phyloP scores from a whole-genome alignment of 1,139 yeast species.

The Pichia sp. region DNA sequence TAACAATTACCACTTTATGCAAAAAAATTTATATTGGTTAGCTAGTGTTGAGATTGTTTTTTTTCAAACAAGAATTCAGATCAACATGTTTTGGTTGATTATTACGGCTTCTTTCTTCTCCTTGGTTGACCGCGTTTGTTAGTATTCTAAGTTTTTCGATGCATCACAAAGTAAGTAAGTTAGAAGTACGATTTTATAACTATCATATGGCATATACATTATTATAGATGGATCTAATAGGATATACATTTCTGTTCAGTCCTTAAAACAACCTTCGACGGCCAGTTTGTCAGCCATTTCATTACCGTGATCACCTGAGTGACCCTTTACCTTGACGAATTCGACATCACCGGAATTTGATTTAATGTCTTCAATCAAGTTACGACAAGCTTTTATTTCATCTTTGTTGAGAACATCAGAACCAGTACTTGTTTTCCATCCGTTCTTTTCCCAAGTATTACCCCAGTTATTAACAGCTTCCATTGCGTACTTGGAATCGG shows the following conservation, averaged over 20 bases:
- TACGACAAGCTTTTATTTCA: conserved; percentile 35
- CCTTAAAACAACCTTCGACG: conserved; percentile 44
- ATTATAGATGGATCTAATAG: no score
- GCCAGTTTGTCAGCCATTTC: conserved; percentile 76
- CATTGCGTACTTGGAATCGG: conserved; percentile 57
- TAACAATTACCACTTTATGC: no score
- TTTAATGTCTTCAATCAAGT: conserved; percentile 18
- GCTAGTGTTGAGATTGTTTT: no score
- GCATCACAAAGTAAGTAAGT: no score
- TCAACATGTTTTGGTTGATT: no score
- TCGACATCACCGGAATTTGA: conserved; percentile 17
- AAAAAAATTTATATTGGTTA: no score
- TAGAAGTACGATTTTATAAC: no score
- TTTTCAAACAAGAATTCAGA: no score
- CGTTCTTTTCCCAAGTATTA: conserved; percentile 45
- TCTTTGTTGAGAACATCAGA: conserved; percentile 46
- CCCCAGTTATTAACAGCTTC: conserved; percentile 48
- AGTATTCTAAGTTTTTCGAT: no score
- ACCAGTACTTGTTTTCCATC: conserved; percentile 45
- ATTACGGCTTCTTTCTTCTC: no score
- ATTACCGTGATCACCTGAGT: conserved; percentile 63
- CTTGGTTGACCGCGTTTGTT: no score
- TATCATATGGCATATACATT: no score
- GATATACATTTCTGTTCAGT: background rate
- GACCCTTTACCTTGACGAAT: conserved; percentile 62